Evolutionary conservation across 2,329 filamentous ascomycete species (phyloP), one percentile per base, ranked within the genome.

Genomic region (Tolypocladium album): DNA sequence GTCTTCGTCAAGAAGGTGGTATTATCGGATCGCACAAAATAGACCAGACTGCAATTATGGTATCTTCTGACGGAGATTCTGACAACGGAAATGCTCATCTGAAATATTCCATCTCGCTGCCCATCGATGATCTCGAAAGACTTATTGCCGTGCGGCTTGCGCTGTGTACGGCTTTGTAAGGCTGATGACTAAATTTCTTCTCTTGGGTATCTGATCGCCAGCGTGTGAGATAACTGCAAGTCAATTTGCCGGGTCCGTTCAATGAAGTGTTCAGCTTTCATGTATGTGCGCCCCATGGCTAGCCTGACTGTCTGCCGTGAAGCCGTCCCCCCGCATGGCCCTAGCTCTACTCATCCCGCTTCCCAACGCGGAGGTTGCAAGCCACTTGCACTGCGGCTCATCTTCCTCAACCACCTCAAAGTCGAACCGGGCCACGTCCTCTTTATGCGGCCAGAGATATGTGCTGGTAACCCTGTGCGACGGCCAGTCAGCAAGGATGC

Each of bases 371-470:
- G 55, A 56, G 13, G 38, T 34, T 27, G 55, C 55, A 40, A 56
- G 38, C 38, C 55, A 43, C 24, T 24, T 38, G 24, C 55, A 67
- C 43, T 67, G 59, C 47, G 63, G 58, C 60, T 76, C 72, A 61
- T 77, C 75, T 52, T 73, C 73, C 12, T 67, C 61, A 3, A 75
- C 74, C 27, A 81, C 76, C 59, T 83, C 80, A 62, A 83, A 83
- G 63, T 83, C 81, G 64, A 82, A 83, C 22, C 81, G 71, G 20
- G 74, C 73, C 1, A 83, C 68, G 60, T 83, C 79, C 57, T 83
- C 80, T 22, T 77, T 78, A 64, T 74, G 83, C 0, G 81, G 81
- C 68, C 77, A 81, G 9, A 84, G 68, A 57, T 78, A 79, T 4
- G 73, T 76, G 38, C 72, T 76, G 0, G 80, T 83, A 0, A 83